phyloP scores from a whole-genome alignment of 345 rosid genomes.

The Toxicodendron radicans region DNA sequence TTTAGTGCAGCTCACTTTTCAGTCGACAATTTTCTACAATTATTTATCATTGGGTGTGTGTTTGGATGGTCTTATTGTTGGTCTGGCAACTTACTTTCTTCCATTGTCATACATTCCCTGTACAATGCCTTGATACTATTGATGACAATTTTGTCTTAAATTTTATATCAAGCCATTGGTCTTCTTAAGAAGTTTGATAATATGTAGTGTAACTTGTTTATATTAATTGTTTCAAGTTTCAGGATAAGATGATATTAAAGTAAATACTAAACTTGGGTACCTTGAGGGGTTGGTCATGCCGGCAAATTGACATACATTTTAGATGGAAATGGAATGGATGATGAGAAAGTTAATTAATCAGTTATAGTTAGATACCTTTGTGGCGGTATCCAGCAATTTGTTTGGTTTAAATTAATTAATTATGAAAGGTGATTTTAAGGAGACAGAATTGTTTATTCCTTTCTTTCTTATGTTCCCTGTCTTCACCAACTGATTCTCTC shows the following conservation, averaged over 20 bases:
- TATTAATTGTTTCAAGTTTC: no score
- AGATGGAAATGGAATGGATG: no score
- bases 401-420: no score
- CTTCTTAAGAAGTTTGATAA: no score
- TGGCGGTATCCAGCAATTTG: no score
- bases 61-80: slow-evolving; percentile 76
- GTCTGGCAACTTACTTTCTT: slow-evolving; percentile 64
- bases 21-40: slow-evolving; percentile 55
- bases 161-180: neutral
- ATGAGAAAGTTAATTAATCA: no score
- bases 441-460: neutral
- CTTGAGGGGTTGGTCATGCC: no score
- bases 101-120: slow-evolving; percentile 65
- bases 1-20: slow-evolving; percentile 85
- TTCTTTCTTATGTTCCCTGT: neutral
- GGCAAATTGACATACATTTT: no score
- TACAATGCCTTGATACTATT: slow-evolving; percentile 71
- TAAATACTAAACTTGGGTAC: no score
- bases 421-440: neutral
- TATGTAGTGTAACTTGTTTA: no score
- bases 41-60: slow-evolving; percentile 67
- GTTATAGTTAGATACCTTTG: no score
- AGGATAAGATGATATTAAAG: no score
- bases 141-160: slow-evolving; percentile 33
- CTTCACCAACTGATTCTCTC: neutral